phyloP scores from a whole-genome alignment of 805 yeast genomes.

The Tetrapisispora arboricola region DNA sequence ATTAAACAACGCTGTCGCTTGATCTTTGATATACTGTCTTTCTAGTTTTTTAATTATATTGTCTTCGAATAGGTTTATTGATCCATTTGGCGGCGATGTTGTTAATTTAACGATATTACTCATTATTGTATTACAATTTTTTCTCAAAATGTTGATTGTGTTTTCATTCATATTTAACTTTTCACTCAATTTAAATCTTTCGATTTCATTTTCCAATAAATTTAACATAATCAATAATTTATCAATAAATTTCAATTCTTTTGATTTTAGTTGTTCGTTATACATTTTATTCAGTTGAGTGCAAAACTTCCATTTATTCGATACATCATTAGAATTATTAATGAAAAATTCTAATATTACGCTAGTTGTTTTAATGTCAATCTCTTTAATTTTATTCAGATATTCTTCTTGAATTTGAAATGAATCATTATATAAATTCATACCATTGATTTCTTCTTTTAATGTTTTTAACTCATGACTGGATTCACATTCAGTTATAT shows the following conservation, averaged over 20 bases:
- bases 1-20: slow-evolving; percentile 1
- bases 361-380: neutral
- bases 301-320: neutral
- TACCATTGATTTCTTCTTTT: neutral
- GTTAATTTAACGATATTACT: neutral
- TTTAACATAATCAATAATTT: neutral
- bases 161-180: neutral
- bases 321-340: neutral
- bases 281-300: neutral
- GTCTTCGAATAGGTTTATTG: neutral
- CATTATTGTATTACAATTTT: neutral
- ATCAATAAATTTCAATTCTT: neutral
- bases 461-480: neutral
- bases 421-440: neutral
- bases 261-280: neutral
- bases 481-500: neutral
- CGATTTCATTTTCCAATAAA: neutral
- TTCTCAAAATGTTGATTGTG: neutral
- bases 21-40: slow-evolving; percentile 2
- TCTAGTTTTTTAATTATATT: slow-evolving; percentile 1
- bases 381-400: neutral
- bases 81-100: neutral
- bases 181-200: neutral
- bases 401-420: neutral
- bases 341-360: neutral